Base-by-base conservation (phyloP, 2,329 filamentous ascomycete species). In the Microcyclosporella mali region DNA sequence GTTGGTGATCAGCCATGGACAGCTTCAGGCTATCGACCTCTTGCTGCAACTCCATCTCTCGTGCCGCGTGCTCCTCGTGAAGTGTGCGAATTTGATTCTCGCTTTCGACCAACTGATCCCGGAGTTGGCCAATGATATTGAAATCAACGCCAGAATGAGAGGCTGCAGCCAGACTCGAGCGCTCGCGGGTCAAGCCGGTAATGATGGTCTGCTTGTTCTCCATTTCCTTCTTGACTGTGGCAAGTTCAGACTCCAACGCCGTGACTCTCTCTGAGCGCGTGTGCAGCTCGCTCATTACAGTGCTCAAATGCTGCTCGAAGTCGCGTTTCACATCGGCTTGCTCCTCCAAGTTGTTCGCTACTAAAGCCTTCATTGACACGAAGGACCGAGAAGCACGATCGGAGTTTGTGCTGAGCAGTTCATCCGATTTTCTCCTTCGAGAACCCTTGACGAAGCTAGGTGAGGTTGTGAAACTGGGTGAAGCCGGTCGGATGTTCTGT, bases 191-290 rank as follows among this genome's bases (percentile, higher is more conserved):
- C 50, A 98, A 73, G 6, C 92, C 92, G 21, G 88, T 87, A 56
- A 98, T 97, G 60, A 98, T 89, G 21, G 87, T 86, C 73, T 90
- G 88, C 77, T 98, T 98, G 50, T 79, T 82, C 61, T 98, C 92
- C 84, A 97, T 94, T 65, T 98, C 92, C 70, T 88, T 95, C 71
- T 87, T 92, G 16, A 88, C 79, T 3, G 80, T 82, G 18, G 81
- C 73, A 43, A 95, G 78, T 55, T 95, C 90, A 4, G 81, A 81
- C 65, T 98, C 92, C 11, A 98, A 73, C 56, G 89, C 82, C 59
- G 94, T 86, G 40, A 95, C 89, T 19, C 89, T 82, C 63, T 97
- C 89, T 30, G 89, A 89, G 32, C 89, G 81, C 8, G 75, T 75
- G 52, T 95, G 85, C 27, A 98, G 73, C 62, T 98, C 92, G 56